Conservation (phyloP, 768 basidiomycete genomes). For the Podaxis sp. region DNA sequence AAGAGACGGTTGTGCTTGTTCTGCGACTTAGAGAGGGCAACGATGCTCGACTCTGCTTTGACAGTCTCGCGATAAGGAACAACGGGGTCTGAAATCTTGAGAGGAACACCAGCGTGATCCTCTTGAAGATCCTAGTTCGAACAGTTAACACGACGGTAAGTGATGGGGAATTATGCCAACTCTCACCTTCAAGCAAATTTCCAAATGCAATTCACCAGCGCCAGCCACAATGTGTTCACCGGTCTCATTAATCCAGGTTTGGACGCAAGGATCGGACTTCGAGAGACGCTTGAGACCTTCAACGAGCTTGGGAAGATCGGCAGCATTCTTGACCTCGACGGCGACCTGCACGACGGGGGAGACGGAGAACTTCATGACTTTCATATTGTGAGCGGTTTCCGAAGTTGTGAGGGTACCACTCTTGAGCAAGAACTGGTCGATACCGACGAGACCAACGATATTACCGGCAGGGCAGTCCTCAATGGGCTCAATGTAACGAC, state of each 20-base stretch:
- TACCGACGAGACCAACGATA: conserved; percentile 98
- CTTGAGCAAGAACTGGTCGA: conserved; percentile 99
- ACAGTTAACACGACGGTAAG: conserved; percentile 8
- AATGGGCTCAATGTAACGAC: conserved; percentile 96
- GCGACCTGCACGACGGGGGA: conserved; percentile 99
- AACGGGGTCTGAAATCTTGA: conserved; percentile 97
- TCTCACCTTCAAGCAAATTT: conserved; percentile 94
- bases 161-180: background rate
- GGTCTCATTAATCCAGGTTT: conserved; percentile 86
- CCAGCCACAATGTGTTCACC: conserved; percentile 99
- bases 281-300: conserved; percentile 99
- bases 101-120: conserved; percentile 98
- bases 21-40: conserved; percentile 97
- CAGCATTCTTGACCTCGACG: conserved; percentile 99
- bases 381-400: conserved; percentile 99
- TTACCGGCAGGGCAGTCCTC: conserved; percentile 99
- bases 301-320: conserved; percentile 98
- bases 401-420: conserved; percentile 96
- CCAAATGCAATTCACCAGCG: conserved; percentile 98
- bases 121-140: conserved; percentile 87
- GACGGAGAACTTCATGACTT: conserved; percentile 99
- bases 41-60: conserved; percentile 91
- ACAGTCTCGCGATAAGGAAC: conserved; percentile 98
- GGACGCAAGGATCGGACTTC: conserved; percentile 99
- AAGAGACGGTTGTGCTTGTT: conserved; percentile 99